A percentile compares a stretch with the other conserved stretches of the same genome.
Conservation (phyloP, 164 flowering plant genomes). For the Malania oleifera region DNA sequence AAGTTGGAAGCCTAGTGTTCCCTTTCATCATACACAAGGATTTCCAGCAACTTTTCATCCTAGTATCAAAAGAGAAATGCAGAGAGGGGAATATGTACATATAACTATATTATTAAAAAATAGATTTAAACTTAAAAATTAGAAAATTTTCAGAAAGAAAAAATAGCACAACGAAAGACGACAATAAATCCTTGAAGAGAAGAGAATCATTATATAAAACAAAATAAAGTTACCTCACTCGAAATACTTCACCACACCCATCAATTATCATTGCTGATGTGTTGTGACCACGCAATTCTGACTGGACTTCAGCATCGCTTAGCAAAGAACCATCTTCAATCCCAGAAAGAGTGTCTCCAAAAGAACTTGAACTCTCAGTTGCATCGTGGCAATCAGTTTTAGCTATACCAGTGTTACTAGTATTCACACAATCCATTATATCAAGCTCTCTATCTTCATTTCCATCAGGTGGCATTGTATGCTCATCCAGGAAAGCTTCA, state of each 20-base stretch:
- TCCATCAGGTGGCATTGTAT: background rate
- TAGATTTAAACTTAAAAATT: too few relatives aligned
- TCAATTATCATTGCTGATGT: conserved; percentile 4
- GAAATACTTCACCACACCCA: conserved; percentile 10
- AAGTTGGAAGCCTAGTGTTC: too few relatives aligned
- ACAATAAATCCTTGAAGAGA: background rate
- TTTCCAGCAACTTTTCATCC: too few relatives aligned
- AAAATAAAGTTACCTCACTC: conserved; percentile 19
- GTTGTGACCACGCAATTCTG: conserved; percentile 9
- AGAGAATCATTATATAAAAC: background rate
- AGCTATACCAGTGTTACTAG: background rate
- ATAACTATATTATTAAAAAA: too few relatives aligned
- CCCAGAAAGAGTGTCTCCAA: conserved; percentile 23
- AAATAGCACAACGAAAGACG: background rate
- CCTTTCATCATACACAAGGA: too few relatives aligned
- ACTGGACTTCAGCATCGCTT: conserved; percentile 31
- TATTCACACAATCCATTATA: conserved; percentile 13
- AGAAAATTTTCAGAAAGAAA: too few relatives aligned
- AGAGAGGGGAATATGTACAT: too few relatives aligned
- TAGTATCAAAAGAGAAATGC: too few relatives aligned
- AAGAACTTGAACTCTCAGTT: conserved; percentile 38
- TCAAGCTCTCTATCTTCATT: conserved; percentile 26
- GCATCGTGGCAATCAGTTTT: conserved; percentile 17
- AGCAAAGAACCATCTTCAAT: conserved; percentile 9
- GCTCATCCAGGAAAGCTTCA: conserved; percentile 11